These are phyloP conservation scores for Lodderomyces parapsilosis DNA, from an alignment of 1,139 yeast genomes.

Conservation along the genomic window DNA sequence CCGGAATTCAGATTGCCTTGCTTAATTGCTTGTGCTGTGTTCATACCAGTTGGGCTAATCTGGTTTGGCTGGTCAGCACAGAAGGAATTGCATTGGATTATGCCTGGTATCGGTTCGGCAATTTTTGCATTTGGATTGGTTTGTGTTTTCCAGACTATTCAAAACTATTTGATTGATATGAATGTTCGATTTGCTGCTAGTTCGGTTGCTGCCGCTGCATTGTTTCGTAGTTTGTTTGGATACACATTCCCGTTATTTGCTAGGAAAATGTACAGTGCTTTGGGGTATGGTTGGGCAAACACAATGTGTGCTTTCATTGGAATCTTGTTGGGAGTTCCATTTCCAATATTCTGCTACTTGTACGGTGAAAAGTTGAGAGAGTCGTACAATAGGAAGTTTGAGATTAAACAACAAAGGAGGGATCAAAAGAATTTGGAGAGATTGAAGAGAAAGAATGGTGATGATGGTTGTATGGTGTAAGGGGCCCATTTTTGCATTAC, in stretches of 20 bases:
- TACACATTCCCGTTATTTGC: constrained; percentile 46
- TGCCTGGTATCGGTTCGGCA: constrained; percentile 46
- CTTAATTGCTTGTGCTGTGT: constrained; percentile 33
- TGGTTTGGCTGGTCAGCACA: constrained; percentile 52
- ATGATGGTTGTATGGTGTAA: not conserved
- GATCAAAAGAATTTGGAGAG: constrained; percentile 34
- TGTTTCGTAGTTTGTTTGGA: constrained; percentile 44
- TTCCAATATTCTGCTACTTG: constrained; percentile 41
- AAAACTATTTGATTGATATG: constrained; percentile 46
- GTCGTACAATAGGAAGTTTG: constrained; percentile 37
- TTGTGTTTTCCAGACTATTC: constrained; percentile 45
- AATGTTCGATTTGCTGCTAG: constrained; percentile 44
- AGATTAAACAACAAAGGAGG: constrained; percentile 29
- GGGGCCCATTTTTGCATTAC: not conserved
- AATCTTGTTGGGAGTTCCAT: constrained; percentile 40
- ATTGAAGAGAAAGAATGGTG: constrained; percentile 17
- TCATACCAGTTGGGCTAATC: constrained; percentile 41
- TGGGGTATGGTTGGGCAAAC: constrained; percentile 49
- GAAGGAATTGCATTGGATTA: constrained; percentile 42
- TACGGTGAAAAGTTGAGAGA: constrained; percentile 40
- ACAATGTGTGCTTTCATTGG: constrained; percentile 45
- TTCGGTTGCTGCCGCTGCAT: constrained; percentile 49
- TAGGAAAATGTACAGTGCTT: constrained; percentile 33
- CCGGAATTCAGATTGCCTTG: constrained; percentile 48
- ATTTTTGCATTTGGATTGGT: constrained; percentile 46